Percentiles rank a stretch among this genome's conserved stretches.
Evolutionary conservation across 495 filamentous ascomycete genomes (phyloP).

Genomic region (Penicillium goetzii): DNA sequence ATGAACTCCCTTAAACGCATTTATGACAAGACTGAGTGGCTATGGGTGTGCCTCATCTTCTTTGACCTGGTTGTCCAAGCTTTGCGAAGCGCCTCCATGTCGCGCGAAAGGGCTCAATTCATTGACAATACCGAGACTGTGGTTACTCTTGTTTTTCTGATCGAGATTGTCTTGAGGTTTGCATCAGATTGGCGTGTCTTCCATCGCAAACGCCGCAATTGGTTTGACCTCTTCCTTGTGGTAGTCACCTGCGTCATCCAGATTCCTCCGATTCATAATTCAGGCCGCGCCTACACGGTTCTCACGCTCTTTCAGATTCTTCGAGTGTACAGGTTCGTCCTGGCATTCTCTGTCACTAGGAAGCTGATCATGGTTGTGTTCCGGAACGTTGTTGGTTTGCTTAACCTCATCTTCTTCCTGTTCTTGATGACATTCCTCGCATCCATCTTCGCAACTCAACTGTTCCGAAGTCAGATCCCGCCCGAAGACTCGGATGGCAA

Average conservation of each 20-base stretch:
- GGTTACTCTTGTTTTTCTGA: conserved; percentile 76
- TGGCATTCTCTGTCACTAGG: conserved; percentile 83
- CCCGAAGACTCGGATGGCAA: conserved; percentile 56
- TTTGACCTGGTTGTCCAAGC: conserved; percentile 76
- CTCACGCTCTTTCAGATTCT: conserved; percentile 93
- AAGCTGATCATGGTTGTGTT: conserved; percentile 85
- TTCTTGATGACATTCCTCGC: conserved; percentile 93
- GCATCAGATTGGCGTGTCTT: conserved; percentile 79
- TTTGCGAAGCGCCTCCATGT: conserved; percentile 76
- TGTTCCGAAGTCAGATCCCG: conserved; percentile 87
- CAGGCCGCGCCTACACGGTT: conserved; percentile 81
- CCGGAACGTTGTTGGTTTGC: conserved; percentile 87
- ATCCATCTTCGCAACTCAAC: conserved; percentile 90
- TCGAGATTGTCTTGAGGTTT: conserved; percentile 84
- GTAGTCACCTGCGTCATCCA: conserved; percentile 84
- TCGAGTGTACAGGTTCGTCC: conserved; percentile 87
- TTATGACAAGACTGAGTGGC: conserved; percentile 70
- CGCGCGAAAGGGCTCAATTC: conserved; percentile 51
- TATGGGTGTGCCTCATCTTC: conserved; percentile 83
- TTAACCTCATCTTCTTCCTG: conserved; percentile 94
- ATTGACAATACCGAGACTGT: conserved; percentile 71
- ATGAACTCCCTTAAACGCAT: conserved; percentile 63
- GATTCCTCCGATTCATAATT: conserved; percentile 76
- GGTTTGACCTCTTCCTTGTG: conserved; percentile 78
- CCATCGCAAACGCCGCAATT: conserved; percentile 69